Base-by-base conservation (phyloP, 2,329 filamentous ascomycete genomes). In the Aspergillus caelatus region DNA sequence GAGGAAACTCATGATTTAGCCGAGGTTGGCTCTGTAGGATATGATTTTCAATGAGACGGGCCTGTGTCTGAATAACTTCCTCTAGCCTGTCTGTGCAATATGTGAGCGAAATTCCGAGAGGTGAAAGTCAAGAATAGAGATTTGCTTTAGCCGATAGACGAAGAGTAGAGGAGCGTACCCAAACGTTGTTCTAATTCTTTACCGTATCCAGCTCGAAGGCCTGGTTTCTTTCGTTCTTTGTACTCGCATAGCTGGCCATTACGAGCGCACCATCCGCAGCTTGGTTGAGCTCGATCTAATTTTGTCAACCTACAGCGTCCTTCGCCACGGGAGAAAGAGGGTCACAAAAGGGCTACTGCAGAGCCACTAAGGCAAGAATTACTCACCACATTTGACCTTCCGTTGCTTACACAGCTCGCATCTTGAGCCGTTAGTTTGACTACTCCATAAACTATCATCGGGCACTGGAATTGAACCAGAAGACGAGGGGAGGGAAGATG, bases 151-250 rank as follows among this genome's bases (percentile, higher is more conserved):
- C 4, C 14, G 16, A 43, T 39, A 16, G 26, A 21, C 1, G 45
- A 43, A 3, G 36, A 12, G 21, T 10, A 56, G 14, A 30, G 45
- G 54, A 21, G 39, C 73, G 53, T 72, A 80, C 79, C 78, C 46
- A 92, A 84, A 43, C 90, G 85, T 70, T 91, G 88, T 75, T 92
- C 90, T 32, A 92, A 79, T 76, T 92, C 90, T 61, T 89, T 86
- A 19, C 90, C 90, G 74, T 92, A 92, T 2, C 87, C 88, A 69
- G 88, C 85, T 34, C 86, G 80, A 43, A 86, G 81, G 2, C 89
- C 89, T 9, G 89, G 88, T 74, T 91, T 91, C 78, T 91, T 90
- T 48, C 89, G 83, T 70, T 90, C 89, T 65, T 86, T 87, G 73
- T 91, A 91, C 73, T 90, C 86, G 73, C 89, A 91, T 48, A 82